phyloP scores from a whole-genome alignment of 1,284 basidiomycete species.

The Cystobasidium slooffiae region DNA sequence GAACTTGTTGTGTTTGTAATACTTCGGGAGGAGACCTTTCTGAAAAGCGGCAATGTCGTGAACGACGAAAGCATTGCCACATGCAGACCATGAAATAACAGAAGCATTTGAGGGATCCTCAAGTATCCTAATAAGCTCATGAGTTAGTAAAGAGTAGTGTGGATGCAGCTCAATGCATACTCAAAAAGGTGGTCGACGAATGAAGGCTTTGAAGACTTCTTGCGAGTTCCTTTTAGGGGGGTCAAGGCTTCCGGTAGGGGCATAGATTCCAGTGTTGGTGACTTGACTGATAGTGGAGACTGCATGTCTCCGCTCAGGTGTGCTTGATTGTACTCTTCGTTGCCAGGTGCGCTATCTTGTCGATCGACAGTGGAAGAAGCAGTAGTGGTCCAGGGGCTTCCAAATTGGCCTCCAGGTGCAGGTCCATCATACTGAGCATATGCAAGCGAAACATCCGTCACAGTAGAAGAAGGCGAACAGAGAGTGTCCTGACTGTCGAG shows the following conservation, averaged over 20 bases:
- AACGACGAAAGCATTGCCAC: constrained; percentile 59
- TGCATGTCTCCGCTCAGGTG: background rate
- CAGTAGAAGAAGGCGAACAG: background rate
- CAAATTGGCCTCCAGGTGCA: too few species aligned
- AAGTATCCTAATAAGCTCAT: constrained; percentile 5
- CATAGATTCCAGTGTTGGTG: too few species aligned
- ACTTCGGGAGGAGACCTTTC: constrained; percentile 55
- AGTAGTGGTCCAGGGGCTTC: too few species aligned
- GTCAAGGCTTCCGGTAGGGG: too few species aligned
- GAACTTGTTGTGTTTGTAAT: constrained; percentile 61
- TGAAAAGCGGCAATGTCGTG: constrained; percentile 59
- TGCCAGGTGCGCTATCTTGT: too few species aligned
- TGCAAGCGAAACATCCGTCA: background rate
- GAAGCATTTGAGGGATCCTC: background rate
- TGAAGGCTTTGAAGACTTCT: background rate
- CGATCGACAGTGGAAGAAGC: too few species aligned
- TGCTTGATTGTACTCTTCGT: too few species aligned
- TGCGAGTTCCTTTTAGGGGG: background rate
- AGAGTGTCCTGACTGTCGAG: background rate
- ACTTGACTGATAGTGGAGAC: background rate
- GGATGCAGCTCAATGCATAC: background rate
- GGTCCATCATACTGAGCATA: too few species aligned
- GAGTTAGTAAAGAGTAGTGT: background rate
- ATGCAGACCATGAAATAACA: constrained; percentile 57
- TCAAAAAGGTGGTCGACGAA: background rate